Evolutionary conservation across 2,329 filamentous ascomycete species (phyloP).

Genomic region (Cryphonectria naterciae): DNA sequence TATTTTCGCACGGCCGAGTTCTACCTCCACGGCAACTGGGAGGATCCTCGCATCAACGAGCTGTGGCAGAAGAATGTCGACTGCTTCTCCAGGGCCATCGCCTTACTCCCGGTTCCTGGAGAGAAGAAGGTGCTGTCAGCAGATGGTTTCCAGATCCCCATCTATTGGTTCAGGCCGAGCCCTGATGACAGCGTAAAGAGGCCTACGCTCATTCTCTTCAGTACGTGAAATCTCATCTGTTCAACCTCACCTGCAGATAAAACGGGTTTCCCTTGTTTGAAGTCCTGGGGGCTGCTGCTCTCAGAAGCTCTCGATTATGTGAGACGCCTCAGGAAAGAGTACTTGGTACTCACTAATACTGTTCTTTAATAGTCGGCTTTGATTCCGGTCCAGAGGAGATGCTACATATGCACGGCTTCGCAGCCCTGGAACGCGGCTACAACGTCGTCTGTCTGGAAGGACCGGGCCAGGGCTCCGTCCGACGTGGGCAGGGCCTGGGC

Average conservation of each 20-base stretch:
- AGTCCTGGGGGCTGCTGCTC: neutral
- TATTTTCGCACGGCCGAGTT: slow-evolving; percentile 50
- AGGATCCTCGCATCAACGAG: slow-evolving; percentile 44
- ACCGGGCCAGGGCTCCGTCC: slow-evolving; percentile 48
- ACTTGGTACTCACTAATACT: neutral
- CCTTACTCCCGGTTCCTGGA: slow-evolving; percentile 41
- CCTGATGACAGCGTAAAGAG: slow-evolving; percentile 29
- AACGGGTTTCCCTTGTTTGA: neutral
- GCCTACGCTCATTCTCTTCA: slow-evolving; percentile 43
- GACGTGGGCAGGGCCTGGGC: slow-evolving; percentile 45
- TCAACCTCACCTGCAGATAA: neutral
- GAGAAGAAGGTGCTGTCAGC: slow-evolving; percentile 40
- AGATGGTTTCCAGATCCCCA: slow-evolving; percentile 33
- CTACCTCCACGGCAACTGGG: slow-evolving; percentile 46
- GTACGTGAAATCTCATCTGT: neutral
- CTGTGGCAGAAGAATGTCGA: slow-evolving; percentile 42
- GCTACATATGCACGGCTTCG: slow-evolving; percentile 38
- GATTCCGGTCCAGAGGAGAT: slow-evolving; percentile 44
- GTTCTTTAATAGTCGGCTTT: slow-evolving; percentile 33
- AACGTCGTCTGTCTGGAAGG: slow-evolving; percentile 52
- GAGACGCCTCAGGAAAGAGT: neutral
- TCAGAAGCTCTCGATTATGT: neutral
- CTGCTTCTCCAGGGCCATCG: slow-evolving; percentile 45
- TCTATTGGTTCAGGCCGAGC: slow-evolving; percentile 32
- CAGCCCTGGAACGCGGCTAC: slow-evolving; percentile 43